Conservation (phyloP, 2,329 filamentous ascomycete species). For the Ceratocystis huliohia region DNA sequence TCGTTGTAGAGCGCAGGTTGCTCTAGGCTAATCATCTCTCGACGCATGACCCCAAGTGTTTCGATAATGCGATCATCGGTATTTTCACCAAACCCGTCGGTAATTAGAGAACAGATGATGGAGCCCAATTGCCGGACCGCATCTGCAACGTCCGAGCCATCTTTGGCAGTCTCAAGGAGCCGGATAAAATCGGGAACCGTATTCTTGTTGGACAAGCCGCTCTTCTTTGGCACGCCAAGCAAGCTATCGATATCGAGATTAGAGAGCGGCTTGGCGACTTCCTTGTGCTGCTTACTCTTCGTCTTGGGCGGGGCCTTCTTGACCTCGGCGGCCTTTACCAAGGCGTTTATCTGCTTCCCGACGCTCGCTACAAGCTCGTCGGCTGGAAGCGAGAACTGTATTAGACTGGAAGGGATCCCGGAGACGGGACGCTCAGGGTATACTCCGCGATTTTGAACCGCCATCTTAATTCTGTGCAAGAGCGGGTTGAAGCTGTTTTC, state of each 20-base stretch:
- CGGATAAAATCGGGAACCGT: conserved; percentile 86
- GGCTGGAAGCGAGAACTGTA: conserved; percentile 62
- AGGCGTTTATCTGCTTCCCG: conserved; percentile 43
- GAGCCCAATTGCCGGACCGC: conserved; percentile 61
- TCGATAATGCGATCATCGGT: conserved; percentile 66
- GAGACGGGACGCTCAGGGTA: conserved; percentile 54
- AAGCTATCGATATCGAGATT: conserved; percentile 77
- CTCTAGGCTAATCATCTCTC: conserved; percentile 63
- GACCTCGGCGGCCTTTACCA: conserved; percentile 61
- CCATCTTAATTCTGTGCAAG: conserved; percentile 80
- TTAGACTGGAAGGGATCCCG: conserved; percentile 49
- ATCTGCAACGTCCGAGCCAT: conserved; percentile 49
- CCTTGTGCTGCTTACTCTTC: conserved; percentile 57
- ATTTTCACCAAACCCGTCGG: conserved; percentile 59
- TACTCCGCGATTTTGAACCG: conserved; percentile 69
- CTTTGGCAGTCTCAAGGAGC: conserved; percentile 48
- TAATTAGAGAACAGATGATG: conserved; percentile 58
- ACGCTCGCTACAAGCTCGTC: conserved; percentile 49
- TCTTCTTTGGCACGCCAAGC: conserved; percentile 33
- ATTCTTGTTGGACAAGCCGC: conserved; percentile 47
- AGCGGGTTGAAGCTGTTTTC: conserved; percentile 75
- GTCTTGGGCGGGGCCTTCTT: conserved; percentile 81
- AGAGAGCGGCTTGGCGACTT: conserved; percentile 70
- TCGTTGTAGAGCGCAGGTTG: conserved; percentile 65
- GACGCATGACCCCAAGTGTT: conserved; percentile 62